Evolutionary conservation across 805 yeast species (phyloP), one percentile per base, ranked within the genome.

Genomic region (Hanseniaspora occidentalis): DNA sequence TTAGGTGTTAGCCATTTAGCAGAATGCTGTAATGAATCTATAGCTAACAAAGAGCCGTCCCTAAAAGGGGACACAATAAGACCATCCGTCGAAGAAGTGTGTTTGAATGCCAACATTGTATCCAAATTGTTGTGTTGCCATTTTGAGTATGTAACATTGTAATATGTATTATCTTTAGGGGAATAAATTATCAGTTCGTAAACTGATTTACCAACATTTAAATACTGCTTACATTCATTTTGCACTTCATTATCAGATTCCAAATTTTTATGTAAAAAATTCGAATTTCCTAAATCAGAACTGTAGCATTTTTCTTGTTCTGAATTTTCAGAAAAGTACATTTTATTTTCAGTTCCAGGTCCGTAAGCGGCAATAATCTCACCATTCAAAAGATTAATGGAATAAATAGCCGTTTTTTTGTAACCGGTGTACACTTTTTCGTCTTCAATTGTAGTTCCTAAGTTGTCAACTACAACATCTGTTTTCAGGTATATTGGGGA

Each of bases 41-140:
- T 70, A 0, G 94, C 96, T 41, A 88, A 58, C 13, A 89, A 58
- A 0, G 94, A 74, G 42, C 72, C 76, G 55, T 85, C 94, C 52
- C 81, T 84, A 53, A 84, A 77, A 1, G 96, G 94, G 5, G 89
- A 78, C 46, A 89, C 75, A 48, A 81, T 82, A 2, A 85, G 62
- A 26, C 78, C 77, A 58, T 88, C 97, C 14, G 69, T 56, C 3
- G 94, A 76, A 18, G 67, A 65, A 37, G 62, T 62, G 45, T 73
- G 70, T 47, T 75, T 76, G 27, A 52, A 50, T 2, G 65, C 66
- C 33, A 75, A 57, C 43, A 65, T 69, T 11, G 62, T 64, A 57
- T 89, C 95, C 39, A 86, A 64, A 47, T 84, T 77, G 57, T 89
- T 89, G 35, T 95, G 94, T 8, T 92, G 94, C 96, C 96, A 92